Evolutionary conservation across 1,139 yeast species (phyloP), one percentile per base, ranked within the genome.

Genomic region (Magnusiomyces ingens): DNA sequence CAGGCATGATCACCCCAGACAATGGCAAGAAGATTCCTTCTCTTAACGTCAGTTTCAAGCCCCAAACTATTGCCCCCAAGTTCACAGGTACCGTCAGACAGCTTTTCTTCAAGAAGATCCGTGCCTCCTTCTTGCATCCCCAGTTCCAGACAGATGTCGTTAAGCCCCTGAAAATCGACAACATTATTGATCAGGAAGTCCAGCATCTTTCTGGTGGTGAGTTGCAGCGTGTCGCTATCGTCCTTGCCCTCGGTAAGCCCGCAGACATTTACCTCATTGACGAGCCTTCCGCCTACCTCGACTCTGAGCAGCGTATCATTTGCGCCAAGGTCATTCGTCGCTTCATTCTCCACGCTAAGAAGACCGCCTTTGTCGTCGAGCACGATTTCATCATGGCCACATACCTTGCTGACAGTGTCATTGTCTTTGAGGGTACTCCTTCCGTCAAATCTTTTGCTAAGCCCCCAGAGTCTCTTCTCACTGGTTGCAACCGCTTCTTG

Each of bases 361-460:
- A 91, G 79, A 90, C 99, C 49, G 99, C 99, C 10, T 93, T 93
- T 70, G 78, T 93, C 65, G 99, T 93, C 58, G 99, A 93, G 84
- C 99, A 93, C 84, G 99, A 93, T 82, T 93, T 93, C 80, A 93
- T 93, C 75, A 93, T 93, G 99, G 98, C 99, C 60, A 93, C 99
- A 29, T 93, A 93, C 71, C 80, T 93, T 77, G 99, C 99, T 58
- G 99, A 93, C 73, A 83, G 95, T 70, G 99, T 93, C 63, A 93
- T 93, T 79, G 98, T 93, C 56, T 94, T 91, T 68, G 99, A 93
- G 72, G 99, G 99, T 73, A 68, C 76, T 60, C 98, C 99, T 53
- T 89, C 97, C 21, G 79, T 80, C 68, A 78, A 84, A 61, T 89
- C 97, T 44, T 70, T 74, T 63, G 98, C 98, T 44, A 85, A 82